These are phyloP conservation scores for Fraxinus latifolia DNA, from an alignment of 305 asterid genomes.

Conservation along the genomic window DNA sequence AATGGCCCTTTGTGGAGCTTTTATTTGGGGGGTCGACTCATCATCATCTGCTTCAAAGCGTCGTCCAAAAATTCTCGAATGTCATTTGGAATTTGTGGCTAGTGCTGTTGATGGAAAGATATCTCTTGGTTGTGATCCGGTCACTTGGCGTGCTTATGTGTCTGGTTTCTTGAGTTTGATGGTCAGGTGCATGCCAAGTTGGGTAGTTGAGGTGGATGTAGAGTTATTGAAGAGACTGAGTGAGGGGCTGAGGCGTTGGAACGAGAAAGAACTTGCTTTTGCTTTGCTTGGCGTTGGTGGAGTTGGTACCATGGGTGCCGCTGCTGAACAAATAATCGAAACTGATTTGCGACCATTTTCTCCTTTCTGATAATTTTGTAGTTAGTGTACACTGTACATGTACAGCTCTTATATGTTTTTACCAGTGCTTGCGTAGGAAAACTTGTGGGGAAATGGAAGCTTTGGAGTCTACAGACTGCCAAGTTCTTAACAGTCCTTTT, in stretches of 20 bases:
- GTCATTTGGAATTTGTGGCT: slow-evolving; percentile 79
- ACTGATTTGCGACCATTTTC: slow-evolving; percentile 27
- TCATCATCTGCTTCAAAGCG: slow-evolving; percentile 60
- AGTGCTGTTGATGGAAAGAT: slow-evolving; percentile 79
- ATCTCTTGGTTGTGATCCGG: slow-evolving; percentile 79
- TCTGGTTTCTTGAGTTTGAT: slow-evolving; percentile 75
- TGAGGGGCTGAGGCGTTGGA: slow-evolving; percentile 65
- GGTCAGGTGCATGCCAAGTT: slow-evolving; percentile 64
- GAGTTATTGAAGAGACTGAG: slow-evolving; percentile 65
- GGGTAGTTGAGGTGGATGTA: slow-evolving; percentile 65
- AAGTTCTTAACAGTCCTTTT: neutral
- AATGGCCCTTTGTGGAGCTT: slow-evolving; percentile 67
- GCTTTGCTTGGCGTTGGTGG: slow-evolving; percentile 77
- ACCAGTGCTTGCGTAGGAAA: slow-evolving; percentile 21
- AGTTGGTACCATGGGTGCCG: slow-evolving; percentile 67
- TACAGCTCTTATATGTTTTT: slow-evolving; percentile 25
- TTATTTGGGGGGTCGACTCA: slow-evolving; percentile 74
- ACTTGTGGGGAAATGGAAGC: slow-evolving; percentile 11
- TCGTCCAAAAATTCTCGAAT: slow-evolving; percentile 59
- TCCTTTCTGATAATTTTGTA: slow-evolving; percentile 36
- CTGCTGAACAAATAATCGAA: slow-evolving; percentile 68
- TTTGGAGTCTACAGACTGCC: neutral
- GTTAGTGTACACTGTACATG: slow-evolving; percentile 25
- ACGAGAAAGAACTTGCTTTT: slow-evolving; percentile 80
- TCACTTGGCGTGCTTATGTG: slow-evolving; percentile 84